Percentiles rank a stretch among this genome's conserved stretches.
phyloP scores from a whole-genome alignment of 1,139 yeast species.

The Meyerozyma guilliermondii region DNA sequence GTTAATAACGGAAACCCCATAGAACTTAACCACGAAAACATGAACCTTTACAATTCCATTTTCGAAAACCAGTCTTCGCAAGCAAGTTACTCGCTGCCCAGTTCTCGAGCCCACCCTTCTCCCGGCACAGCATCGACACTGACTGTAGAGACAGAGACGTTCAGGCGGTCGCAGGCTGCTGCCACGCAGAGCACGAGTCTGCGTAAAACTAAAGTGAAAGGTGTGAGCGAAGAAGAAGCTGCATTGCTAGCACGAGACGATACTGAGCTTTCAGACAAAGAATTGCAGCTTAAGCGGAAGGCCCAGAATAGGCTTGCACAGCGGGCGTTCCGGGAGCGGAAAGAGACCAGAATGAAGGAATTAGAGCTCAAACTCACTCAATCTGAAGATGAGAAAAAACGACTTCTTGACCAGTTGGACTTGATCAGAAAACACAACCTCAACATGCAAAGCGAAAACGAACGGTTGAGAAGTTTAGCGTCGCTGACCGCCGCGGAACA shows the following conservation, averaged over 20 bases:
- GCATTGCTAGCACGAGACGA: constrained; percentile 36
- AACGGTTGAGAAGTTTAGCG: constrained; percentile 26
- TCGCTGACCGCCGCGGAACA: constrained; percentile 1
- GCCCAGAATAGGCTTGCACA: constrained; percentile 90
- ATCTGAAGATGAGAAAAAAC: constrained; percentile 56
- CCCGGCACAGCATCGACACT: background rate
- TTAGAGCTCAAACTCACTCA: constrained; percentile 54
- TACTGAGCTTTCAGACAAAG: constrained; percentile 42
- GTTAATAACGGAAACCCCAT: background rate
- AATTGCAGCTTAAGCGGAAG: constrained; percentile 52
- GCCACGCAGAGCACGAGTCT: background rate
- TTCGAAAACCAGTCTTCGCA: constrained; percentile 4
- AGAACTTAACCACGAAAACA: constrained; percentile 6
- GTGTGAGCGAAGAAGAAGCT: constrained; percentile 35
- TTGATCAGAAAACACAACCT: constrained; percentile 49
- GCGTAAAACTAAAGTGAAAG: constrained; percentile 20
- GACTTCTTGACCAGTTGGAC: constrained; percentile 51
- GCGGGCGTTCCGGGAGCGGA: constrained; percentile 82
- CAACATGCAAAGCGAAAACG: constrained; percentile 55
- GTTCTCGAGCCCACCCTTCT: background rate
- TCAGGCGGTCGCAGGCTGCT: background rate
- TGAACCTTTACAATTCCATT: constrained; percentile 4
- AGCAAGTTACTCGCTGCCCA: constrained; percentile 3
- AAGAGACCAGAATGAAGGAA: constrained; percentile 68
- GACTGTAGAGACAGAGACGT: background rate